Evolutionary conservation across 495 filamentous ascomycete genomes (phyloP).

Genomic region (Sphaerosporella brunnea): DNA sequence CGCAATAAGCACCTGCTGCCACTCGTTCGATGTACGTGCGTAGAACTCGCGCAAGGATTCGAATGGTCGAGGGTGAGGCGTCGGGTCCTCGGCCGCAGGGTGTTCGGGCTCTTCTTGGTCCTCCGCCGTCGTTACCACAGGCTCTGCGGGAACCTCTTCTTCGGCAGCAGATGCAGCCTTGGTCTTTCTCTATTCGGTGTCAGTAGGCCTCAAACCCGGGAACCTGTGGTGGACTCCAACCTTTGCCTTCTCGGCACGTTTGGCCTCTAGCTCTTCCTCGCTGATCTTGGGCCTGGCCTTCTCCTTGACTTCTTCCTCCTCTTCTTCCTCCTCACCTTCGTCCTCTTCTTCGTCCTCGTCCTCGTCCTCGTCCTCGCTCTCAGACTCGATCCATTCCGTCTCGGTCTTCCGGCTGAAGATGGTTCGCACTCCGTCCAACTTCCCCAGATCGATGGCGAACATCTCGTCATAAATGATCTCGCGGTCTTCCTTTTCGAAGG

Average conservation of each 20-base stretch:
- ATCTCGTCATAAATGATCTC: slow-evolving; percentile 92
- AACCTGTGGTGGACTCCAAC: slow-evolving; percentile 8
- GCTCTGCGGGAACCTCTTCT: slow-evolving; percentile 18
- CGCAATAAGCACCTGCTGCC: slow-evolving; percentile 71
- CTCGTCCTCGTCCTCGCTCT: slow-evolving; percentile 46
- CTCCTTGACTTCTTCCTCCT: slow-evolving; percentile 28
- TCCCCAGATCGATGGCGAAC: slow-evolving; percentile 77
- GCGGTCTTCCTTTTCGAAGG: slow-evolving; percentile 80
- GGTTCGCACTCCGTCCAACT: slow-evolving; percentile 62
- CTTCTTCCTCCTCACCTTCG: slow-evolving; percentile 40
- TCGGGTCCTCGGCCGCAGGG: slow-evolving; percentile 11
- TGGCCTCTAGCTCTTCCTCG: slow-evolving; percentile 28
- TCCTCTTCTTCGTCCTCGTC: slow-evolving; percentile 53
- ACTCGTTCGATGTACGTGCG: slow-evolving; percentile 64
- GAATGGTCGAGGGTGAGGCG: slow-evolving; percentile 55
- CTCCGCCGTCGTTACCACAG: slow-evolving; percentile 26
- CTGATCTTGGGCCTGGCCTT: slow-evolving; percentile 30
- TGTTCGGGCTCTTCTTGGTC: slow-evolving; percentile 34
- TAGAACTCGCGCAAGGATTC: slow-evolving; percentile 88
- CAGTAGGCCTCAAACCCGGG: not conserved
- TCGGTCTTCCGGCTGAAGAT: slow-evolving; percentile 60
- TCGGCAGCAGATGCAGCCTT: slow-evolving; percentile 29
- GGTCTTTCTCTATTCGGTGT: slow-evolving; percentile 27
- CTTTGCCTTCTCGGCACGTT: slow-evolving; percentile 26
- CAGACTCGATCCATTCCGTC: slow-evolving; percentile 54